Evolutionary conservation across 805 yeast genomes (phyloP), one percentile per base, ranked within the genome.

Genomic region (Trichomonascus vanleenenianus): DNA sequence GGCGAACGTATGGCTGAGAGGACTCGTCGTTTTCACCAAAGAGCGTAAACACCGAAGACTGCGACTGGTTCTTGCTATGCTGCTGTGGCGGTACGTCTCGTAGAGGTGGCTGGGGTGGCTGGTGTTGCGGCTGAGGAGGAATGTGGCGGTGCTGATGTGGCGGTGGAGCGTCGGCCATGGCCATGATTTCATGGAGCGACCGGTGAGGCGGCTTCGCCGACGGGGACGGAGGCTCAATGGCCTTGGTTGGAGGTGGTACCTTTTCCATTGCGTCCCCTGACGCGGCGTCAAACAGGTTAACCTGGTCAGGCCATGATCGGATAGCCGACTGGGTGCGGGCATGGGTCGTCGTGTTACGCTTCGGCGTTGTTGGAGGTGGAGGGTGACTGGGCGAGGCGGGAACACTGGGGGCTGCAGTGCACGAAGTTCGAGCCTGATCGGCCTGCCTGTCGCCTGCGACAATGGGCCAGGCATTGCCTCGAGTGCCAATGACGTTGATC

Each of bases 381-480:
- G 34, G 14, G 19, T 12, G 9, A 16, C 9, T 15, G 16, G 16
- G 19, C 9, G 4, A 12, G 16, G 3, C n/a, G 7, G n/a, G 37
- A 15, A 19, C 27, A 36, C 11, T 12, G 10, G 27, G 27, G 8
- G 27, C 27, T 10, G 12, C 39, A 10, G 2, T 32, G 20, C 38
- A 20, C 38, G 12, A 11, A 11, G 25, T 25, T 9, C 25, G 44
- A 7, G 36, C 16, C 39, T 12, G 43, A 18, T 41, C n/a, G n/a
- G 12, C 47, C 32, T 56, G 59, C 18, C 54, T 55, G 11, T 43
- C 30, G 30, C 60, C 61, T 25, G 31, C 37, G 41, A 38, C 47
- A 14, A 57, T 56, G 3, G 61, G 61, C 61, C 61, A 57, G 27
- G 50, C 47, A 39, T 56, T 56, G 11, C 60, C 61, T 14, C 60